A percentile compares a stretch with the other conserved stretches of the same genome.
phyloP scores from a whole-genome alignment of 495 filamentous ascomycete species.

The Penicillium fimorum region DNA sequence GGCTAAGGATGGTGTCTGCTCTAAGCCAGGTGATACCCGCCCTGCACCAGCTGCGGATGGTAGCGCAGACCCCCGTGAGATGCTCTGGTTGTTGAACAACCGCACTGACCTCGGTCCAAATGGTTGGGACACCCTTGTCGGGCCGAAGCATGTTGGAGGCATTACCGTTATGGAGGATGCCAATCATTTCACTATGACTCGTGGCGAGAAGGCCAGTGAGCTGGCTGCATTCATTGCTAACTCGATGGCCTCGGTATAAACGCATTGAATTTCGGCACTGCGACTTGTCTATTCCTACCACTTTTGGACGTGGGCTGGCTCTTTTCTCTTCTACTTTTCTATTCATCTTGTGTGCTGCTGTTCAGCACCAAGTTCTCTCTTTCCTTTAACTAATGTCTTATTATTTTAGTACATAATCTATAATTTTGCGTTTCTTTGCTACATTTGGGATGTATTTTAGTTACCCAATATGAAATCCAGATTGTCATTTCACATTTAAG shows the following conservation, averaged over 20 bases:
- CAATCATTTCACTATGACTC: constrained; percentile 46
- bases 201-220: constrained; percentile 38
- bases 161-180: constrained; percentile 44
- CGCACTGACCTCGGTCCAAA: constrained; percentile 74
- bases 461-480: constrained; percentile 2
- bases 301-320: neutral
- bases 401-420: constrained; percentile 6
- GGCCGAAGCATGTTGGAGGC: constrained; percentile 63
- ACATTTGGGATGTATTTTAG: neutral
- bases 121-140: constrained; percentile 75
- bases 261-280: constrained; percentile 2
- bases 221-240: constrained; percentile 36
- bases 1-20: constrained; percentile 80
- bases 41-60: constrained; percentile 68
- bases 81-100: constrained; percentile 76
- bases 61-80: constrained; percentile 51
- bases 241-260: constrained; percentile 23
- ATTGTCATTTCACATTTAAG: constrained; percentile 1
- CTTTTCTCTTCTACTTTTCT: constrained; percentile 2
- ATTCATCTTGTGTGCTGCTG: constrained; percentile 2
- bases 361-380: constrained; percentile 1
- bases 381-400: constrained; percentile 11
- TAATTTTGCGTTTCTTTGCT: constrained; percentile 5
- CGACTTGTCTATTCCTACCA: neutral
- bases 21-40: constrained; percentile 63